Evolutionary conservation across 2,329 filamentous ascomycete species (phyloP), one percentile per base, ranked within the genome.

Genomic region (Verticillium longisporum): DNA sequence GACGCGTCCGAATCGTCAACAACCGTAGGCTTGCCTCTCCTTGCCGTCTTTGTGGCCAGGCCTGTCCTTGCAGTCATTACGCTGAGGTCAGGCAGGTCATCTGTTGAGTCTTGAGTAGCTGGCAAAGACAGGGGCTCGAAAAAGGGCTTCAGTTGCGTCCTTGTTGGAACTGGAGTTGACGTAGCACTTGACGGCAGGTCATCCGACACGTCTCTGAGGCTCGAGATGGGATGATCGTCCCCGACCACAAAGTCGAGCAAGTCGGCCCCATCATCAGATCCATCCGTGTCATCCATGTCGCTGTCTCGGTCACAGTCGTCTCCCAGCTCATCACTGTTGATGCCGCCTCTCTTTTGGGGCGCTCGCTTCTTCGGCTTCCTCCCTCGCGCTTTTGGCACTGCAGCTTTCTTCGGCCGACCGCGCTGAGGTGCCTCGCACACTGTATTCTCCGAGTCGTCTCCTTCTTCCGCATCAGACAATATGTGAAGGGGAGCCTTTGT

Each of bases 161-260:
- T 26, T 60, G 62, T 31, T 14, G 66, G 66, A 2, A 65, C 64
- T 10, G 71, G 65, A 33, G 71, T 69, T n/a, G 72, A 69, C 14
- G 68, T 68, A 34, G 65, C 64, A 18, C 59, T 63, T 10, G 62
- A 61, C 10, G 64, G 62, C 15, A 64, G 65, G n/a, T 62, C 64
- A 9, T 53, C 45, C 18, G 64, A 68, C 6, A 70, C 72, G 14
- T 72, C 69, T 34, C 63, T 68, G 66, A 72, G 71, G 64, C 77
- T 77, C 1, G 76, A 78, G 0, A 61, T 38, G 26, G 63, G 64
- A 38, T 70, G 68, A 62, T 86, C 72, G 71, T 86, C 72, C 65
- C 76, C 70, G 68, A 87, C 77, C 67, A 90, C 69, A 73, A 90
- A 82, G 74, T 85, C 75, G 66, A 83, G 61, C 14, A 85, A 70